phyloP scores from a whole-genome alignment of 2,329 filamentous ascomycete species.

The Arthrinium puccinioides region DNA sequence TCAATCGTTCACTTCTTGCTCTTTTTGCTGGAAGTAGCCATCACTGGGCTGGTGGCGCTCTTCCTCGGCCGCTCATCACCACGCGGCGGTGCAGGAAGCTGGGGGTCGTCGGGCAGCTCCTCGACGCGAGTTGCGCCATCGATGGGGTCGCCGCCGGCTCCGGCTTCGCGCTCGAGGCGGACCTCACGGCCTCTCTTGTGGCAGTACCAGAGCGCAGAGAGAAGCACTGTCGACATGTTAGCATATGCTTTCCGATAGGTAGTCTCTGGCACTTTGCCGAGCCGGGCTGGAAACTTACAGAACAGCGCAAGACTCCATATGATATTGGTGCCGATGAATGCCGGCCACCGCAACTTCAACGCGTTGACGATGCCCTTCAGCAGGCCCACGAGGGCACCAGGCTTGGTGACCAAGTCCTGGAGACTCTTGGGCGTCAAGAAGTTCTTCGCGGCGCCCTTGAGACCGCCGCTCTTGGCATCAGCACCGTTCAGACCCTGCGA shows the following conservation, averaged over 20 bases:
- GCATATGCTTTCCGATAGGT: not conserved
- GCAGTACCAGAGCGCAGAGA: constrained; percentile 97
- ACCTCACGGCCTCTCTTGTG: constrained; percentile 89
- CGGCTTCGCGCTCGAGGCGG: constrained; percentile 58
- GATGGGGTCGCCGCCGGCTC: constrained; percentile 18
- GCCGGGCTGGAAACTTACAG: constrained; percentile 45
- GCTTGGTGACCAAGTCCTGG: constrained; percentile 74
- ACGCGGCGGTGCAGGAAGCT: constrained; percentile 24
- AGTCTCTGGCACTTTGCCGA: not conserved
- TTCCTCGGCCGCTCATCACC: too few species aligned
- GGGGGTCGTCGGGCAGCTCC: constrained; percentile 42
- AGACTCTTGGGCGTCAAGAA: constrained; percentile 65
- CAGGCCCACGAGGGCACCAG: constrained; percentile 78
- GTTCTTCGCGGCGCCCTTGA: constrained; percentile 55
- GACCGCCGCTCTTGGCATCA: constrained; percentile 33
- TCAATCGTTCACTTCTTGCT: constrained; percentile 1
- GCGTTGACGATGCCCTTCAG: constrained; percentile 87
- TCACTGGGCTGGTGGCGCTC: too few species aligned
- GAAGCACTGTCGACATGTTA: constrained; percentile 51
- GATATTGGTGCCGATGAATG: constrained; percentile 84
- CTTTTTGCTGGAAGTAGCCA: not conserved
- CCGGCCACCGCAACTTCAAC: constrained; percentile 80
- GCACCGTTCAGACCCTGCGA: constrained; percentile 57
- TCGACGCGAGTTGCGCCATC: constrained; percentile 36
- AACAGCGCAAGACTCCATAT: constrained; percentile 86